Evolutionary conservation across 208 protist species (phyloP).

Genomic region (Trypanosoma scelopori): DNA sequence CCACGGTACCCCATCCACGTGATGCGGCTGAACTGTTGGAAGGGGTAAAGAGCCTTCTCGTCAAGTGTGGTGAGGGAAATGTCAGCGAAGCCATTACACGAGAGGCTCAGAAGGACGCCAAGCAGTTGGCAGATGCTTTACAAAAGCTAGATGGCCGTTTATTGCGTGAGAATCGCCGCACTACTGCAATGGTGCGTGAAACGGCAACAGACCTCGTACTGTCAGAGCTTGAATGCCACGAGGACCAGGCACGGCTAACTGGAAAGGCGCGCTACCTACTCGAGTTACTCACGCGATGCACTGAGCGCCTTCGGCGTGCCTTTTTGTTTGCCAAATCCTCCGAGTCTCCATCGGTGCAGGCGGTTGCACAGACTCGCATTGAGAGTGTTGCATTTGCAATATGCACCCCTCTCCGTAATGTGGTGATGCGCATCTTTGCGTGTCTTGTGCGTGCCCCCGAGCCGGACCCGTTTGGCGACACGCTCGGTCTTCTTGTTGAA

Average conservation of each 20-base stretch:
- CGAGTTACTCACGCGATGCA: constrained; percentile 6
- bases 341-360: not conserved
- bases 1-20: not conserved
- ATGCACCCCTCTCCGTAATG: constrained; percentile 10
- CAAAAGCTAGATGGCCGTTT: constrained; percentile 17
- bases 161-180: constrained; percentile 14
- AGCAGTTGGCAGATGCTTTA: not conserved
- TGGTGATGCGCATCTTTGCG: constrained; percentile 14
- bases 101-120: not conserved
- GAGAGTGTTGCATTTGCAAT: not conserved
- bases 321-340: constrained; percentile 10
- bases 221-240: constrained; percentile 8
- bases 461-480: constrained; percentile 17
- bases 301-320: constrained; percentile 3
- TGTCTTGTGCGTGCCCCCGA: constrained; percentile 17
- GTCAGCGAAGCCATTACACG: not conserved
- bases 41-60: constrained; percentile 6
- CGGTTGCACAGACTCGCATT: not conserved
- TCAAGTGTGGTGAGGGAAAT: not conserved
- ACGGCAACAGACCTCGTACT: constrained; percentile 2
- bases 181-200: not conserved
- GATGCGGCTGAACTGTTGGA: not conserved
- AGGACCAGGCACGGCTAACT: constrained; percentile 8
- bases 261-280: constrained; percentile 10
- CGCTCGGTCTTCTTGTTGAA: constrained; percentile 15